These are phyloP conservation scores for Phallus indusiatus DNA, from an alignment of 768 basidiomycete genomes.

Conservation along the genomic window DNA sequence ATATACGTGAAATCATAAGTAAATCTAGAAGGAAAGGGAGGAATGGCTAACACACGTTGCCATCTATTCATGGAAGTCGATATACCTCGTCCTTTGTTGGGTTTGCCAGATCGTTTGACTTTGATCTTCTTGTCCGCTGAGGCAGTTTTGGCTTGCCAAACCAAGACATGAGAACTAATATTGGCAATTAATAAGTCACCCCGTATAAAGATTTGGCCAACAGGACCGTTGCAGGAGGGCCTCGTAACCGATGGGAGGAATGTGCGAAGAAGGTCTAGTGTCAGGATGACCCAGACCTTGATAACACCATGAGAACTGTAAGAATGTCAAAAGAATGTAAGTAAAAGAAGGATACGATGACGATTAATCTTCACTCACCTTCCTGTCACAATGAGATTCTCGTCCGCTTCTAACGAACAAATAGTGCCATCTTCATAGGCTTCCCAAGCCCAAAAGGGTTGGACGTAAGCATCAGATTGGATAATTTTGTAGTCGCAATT, in stretches of 20 bases:
- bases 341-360: background rate
- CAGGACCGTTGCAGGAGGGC: slow-evolving; percentile 25
- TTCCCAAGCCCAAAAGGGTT: slow-evolving; percentile 37
- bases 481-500: too few species aligned
- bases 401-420: slow-evolving; percentile 54
- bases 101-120: slow-evolving; percentile 15
- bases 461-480: background rate
- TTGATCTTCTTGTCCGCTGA: slow-evolving; percentile 18
- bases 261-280: slow-evolving; percentile 44
- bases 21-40: background rate
- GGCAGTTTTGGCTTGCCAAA: slow-evolving; percentile 55
- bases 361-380: slow-evolving; percentile 8
- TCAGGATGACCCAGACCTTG: slow-evolving; percentile 57
- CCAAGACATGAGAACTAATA: slow-evolving; percentile 52
- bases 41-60: slow-evolving; percentile 24
- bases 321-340: background rate
- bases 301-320: slow-evolving; percentile 46
- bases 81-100: slow-evolving; percentile 12
- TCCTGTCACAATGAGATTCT: slow-evolving; percentile 53
- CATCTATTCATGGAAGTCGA: slow-evolving; percentile 22
- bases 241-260: slow-evolving; percentile 36
- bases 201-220: slow-evolving; percentile 49
- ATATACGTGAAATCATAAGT: background rate
- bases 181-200: slow-evolving; percentile 47
- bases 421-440: slow-evolving; percentile 58